Percentiles rank a stretch among this genome's conserved stretches.
Evolutionary conservation across 306 rosid genomes (phyloP).

Genomic region (Trifolium fragiferum): DNA sequence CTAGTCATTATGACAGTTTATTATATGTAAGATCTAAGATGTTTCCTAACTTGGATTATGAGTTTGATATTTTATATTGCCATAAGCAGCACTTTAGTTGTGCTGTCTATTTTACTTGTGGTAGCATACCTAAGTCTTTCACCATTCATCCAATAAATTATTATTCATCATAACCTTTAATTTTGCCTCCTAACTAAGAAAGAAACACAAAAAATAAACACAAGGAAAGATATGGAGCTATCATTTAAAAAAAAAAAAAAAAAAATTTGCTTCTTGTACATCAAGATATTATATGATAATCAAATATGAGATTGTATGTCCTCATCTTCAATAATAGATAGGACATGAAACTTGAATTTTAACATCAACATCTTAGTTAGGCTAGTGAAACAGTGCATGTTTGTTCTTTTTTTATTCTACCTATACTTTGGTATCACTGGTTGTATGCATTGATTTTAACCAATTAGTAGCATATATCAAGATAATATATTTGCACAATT

Average conservation of each 20-base stretch:
- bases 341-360: slow-evolving; percentile 34
- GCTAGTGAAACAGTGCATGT: slow-evolving; percentile 27
- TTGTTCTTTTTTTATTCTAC: slow-evolving; percentile 34
- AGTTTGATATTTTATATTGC: slow-evolving; percentile 38
- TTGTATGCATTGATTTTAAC: slow-evolving; percentile 17
- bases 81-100: slow-evolving; percentile 60
- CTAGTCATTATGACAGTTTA: slow-evolving; percentile 62
- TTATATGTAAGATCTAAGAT: slow-evolving; percentile 42
- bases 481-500: slow-evolving; percentile 14
- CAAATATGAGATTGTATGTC: slow-evolving; percentile 54
- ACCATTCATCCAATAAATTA: slow-evolving; percentile 60
- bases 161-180: slow-evolving; percentile 45
- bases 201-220: slow-evolving; percentile 51
- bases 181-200: slow-evolving; percentile 72
- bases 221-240: slow-evolving; percentile 47
- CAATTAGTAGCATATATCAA: neutral
- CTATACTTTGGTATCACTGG: slow-evolving; percentile 41
- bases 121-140: slow-evolving; percentile 68
- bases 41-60: slow-evolving; percentile 29
- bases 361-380: slow-evolving; percentile 47
- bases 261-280: slow-evolving; percentile 46
- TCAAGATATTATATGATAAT: slow-evolving; percentile 46
- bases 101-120: slow-evolving; percentile 67
- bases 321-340: slow-evolving; percentile 14
- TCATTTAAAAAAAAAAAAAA: slow-evolving; percentile 57